Base-by-base conservation (phyloP, 768 basidiomycete species). In the Lactifluus hygrophoroides region DNA sequence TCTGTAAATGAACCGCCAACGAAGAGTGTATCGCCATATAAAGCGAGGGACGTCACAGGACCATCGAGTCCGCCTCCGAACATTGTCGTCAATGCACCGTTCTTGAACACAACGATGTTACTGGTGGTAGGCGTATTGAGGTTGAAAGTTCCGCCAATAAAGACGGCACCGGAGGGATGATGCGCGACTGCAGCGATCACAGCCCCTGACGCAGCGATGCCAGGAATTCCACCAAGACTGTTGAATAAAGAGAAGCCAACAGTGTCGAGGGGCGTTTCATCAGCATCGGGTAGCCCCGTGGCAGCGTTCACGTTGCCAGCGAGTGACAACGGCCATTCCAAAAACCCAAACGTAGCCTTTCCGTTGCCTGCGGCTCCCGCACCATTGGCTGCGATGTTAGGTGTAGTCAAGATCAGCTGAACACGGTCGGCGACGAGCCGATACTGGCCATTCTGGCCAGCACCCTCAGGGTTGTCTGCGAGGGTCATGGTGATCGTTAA, bases 1-100 rank as follows among this genome's bases (percentile, higher is more conserved):
- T 88, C 85, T 0, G 76, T 78, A 74, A 99, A 99, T 0, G 83
- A 75, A 0, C 96, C 96, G n/a, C 92, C 95, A 40, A 94, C 83
- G 68, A 80, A 96, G 11, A 98, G 71, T 19, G 74, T 75, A 65
- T 88, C 77, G 11, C 80, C 83, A 54, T 77, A 72, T 32, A 87
- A 66, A n/a, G 79, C 74, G 40, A 94, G 69, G 0, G 90, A 79
- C 9, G 79, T 75, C 9, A 98, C 90, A 9, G 78, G 71, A 3
- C 90, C 94, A 67, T 94, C 84, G 54, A 98, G 76, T 10, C 96
- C 96, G 27, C 79, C 78, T 13, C 78, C 74, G 0, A 85, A 67
- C 17, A 94, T 67, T 0, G 77, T 66, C 9, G 73, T 66, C 28
- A 90, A 73, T 3, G 70, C 76, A 2, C 84, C 82, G 62, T 78